phyloP scores from a whole-genome alignment of 768 basidiomycete genomes.

The Mycena belliarum region DNA sequence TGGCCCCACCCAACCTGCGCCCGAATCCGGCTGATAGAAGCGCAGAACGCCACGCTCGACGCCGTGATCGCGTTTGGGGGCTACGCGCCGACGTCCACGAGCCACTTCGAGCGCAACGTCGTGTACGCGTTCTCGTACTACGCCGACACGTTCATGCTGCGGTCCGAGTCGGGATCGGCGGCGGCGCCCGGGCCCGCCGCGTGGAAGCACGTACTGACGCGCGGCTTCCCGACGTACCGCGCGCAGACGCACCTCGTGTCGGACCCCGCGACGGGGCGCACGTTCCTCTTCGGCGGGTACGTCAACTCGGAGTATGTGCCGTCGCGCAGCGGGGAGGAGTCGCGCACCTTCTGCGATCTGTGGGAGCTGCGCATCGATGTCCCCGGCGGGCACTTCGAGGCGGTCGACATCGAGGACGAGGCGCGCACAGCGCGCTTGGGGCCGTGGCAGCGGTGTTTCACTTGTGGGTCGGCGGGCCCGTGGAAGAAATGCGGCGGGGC shows the following conservation, averaged over 20 bases:
- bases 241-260: conserved; percentile 34
- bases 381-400: conserved; percentile 39
- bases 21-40: too few species aligned
- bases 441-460: conserved; percentile 44
- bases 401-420: conserved; percentile 39
- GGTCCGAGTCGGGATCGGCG: conserved; percentile 3
- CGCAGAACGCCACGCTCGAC: conserved; percentile 24
- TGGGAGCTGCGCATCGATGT: conserved; percentile 41
- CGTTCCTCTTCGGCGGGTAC: conserved; percentile 42
- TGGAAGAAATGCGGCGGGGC: conserved; percentile 44
- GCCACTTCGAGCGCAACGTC: conserved; percentile 5
- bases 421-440: conserved; percentile 36
- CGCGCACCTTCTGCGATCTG: conserved; percentile 37
- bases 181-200: conserved; percentile 4
- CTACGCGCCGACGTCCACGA: conserved; percentile 33
- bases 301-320: conserved; percentile 42
- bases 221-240: conserved; percentile 44
- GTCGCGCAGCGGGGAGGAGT: conserved; percentile 23
- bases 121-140: conserved; percentile 38
- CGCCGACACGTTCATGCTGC: conserved; percentile 41
- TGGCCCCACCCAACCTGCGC: background rate
- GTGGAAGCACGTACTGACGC: conserved; percentile 43
- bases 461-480: conserved; percentile 36
- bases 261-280: conserved; percentile 37
- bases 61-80: conserved; percentile 42